A percentile compares a stretch with the other conserved stretches of the same genome.
These are phyloP conservation scores for Saturnispora ahearnii DNA, from an alignment of 805 yeast genomes.

Conservation along the genomic window DNA sequence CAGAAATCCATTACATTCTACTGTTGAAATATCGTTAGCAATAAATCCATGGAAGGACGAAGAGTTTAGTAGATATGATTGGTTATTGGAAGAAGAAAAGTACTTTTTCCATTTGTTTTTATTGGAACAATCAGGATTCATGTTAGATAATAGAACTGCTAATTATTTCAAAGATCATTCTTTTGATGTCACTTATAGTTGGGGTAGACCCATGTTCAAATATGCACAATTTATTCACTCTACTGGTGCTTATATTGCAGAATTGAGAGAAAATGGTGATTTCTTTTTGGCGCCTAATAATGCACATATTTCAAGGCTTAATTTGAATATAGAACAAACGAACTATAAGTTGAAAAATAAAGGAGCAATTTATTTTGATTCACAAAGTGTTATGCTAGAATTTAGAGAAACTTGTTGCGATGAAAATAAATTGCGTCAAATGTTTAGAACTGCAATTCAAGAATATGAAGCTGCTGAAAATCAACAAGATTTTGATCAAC, in stretches of 20 bases:
- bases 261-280: slow-evolving; percentile 68
- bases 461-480: slow-evolving; percentile 33
- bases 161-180: slow-evolving; percentile 40
- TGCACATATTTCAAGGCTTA: slow-evolving; percentile 66
- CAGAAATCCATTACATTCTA: slow-evolving; percentile 81
- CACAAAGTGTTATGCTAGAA: slow-evolving; percentile 64
- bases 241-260: slow-evolving; percentile 86
- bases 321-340: slow-evolving; percentile 32
- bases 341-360: slow-evolving; percentile 18
- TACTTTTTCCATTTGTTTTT: slow-evolving; percentile 74
- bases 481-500: slow-evolving; percentile 5
- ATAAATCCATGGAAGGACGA: slow-evolving; percentile 64
- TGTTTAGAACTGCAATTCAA: slow-evolving; percentile 53
- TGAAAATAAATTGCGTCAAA: slow-evolving; percentile 35
- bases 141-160: slow-evolving; percentile 74
- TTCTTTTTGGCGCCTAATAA: slow-evolving; percentile 82
- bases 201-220: slow-evolving; percentile 82
- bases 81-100: slow-evolving; percentile 39
- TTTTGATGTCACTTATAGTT: slow-evolving; percentile 71
- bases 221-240: slow-evolving; percentile 84
- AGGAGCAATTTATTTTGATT: slow-evolving; percentile 39
- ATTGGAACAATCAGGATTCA: slow-evolving; percentile 60
- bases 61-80: slow-evolving; percentile 34
- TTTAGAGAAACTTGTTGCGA: slow-evolving; percentile 57
- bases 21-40: slow-evolving; percentile 56